Evolutionary conservation across 2,329 filamentous ascomycete species (phyloP), one percentile per base, ranked within the genome.

Genomic region (Penicillium oxalicum): DNA sequence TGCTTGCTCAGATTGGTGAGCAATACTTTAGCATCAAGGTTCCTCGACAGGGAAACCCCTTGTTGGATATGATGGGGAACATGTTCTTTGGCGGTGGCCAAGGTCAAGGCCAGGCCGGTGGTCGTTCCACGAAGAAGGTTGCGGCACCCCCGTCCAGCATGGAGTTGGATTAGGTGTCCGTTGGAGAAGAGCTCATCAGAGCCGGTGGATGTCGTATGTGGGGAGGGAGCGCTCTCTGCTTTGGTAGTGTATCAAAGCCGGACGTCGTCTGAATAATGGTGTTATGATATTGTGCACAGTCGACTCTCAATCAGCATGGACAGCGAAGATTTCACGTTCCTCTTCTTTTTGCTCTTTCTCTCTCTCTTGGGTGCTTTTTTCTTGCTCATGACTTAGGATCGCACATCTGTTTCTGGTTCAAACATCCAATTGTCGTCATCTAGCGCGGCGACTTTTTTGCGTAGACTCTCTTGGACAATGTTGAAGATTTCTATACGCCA

Each of bases 41-140:
- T 64, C 91, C 91, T 40, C 80, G 86, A 62, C 89, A 95, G 74
- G 87, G 85, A 55, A 97, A 97, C 69, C 91, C 91, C 3, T 75
- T 98, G 69, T 82, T 97, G 71, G 93, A 98, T 67, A 97, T 98
- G 91, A 94, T 98, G 87, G 91, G 90, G 41, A 91, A 83, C 54
- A 82, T 98, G 77, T 87, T 98, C 63, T 91, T 91, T 42, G 89
- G 89, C 5, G 80, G 77, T 26, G 47, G 43, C 9, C 79, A 78
- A 49, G 65, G 51, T 24, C 57, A 69, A 45, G 54, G 49, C 12
- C 67, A 70, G 42, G 64, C 66, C 32, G 67, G 62, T 35, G 64
- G 67, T 47, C 74, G 72, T 56, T 80, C 81, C 49, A 63, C 69
- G 37, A 77, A 71, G 64, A 74, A 69, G 56, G 73, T 76, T 33